Conservation (phyloP, 768 basidiomycete species). For the Porpolomopsis calyptriformis region DNA sequence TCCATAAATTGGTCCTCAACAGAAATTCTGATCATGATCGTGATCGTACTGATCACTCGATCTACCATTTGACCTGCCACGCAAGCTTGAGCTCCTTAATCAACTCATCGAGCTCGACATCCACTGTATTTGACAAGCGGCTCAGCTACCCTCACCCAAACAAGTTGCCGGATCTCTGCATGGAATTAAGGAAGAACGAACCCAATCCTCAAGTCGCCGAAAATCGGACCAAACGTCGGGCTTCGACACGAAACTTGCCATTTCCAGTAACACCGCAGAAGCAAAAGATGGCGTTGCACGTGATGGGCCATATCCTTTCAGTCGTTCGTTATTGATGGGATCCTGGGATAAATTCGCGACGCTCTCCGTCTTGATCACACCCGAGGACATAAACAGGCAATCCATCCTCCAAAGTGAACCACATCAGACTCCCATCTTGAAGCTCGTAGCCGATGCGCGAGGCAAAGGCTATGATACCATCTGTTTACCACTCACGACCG, state of each 20-base stretch:
- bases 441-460: conserved; percentile 40
- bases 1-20: conserved; percentile 19
- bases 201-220: too few relatives aligned
- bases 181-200: too few relatives aligned
- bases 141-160: too few relatives aligned
- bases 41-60: not conserved
- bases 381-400: conserved; percentile 22
- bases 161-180: too few relatives aligned
- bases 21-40: conserved; percentile 17
- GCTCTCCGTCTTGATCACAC: conserved; percentile 28
- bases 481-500: conserved; percentile 82
- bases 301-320: not conserved
- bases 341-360: conserved; percentile 29
- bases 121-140: too few relatives aligned
- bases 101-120: too few relatives aligned
- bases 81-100: too few relatives aligned
- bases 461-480: conserved; percentile 64
- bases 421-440: conserved; percentile 35
- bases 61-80: not conserved
- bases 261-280: not conserved
- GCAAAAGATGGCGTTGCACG: not conserved
- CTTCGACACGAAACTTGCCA: not conserved
- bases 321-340: conserved; percentile 14
- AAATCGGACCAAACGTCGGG: not conserved
- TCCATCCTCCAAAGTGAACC: conserved; percentile 10